A percentile compares a stretch with the other conserved stretches of the same genome.
These are phyloP conservation scores for Pichia deserticola DNA, from an alignment of 805 yeast genomes.

Conservation along the genomic window DNA sequence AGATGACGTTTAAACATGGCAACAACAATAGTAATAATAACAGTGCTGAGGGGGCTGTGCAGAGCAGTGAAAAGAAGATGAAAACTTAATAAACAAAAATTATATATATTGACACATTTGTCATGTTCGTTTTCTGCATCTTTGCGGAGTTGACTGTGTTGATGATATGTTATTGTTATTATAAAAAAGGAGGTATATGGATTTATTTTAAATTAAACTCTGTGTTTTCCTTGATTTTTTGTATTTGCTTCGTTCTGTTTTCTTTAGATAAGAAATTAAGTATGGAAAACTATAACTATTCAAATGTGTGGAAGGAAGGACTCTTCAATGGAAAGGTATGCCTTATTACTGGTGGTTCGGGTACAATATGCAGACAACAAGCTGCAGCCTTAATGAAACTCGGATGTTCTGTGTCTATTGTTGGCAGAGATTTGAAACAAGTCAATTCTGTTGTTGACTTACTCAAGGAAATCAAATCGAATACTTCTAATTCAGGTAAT, in stretches of 20 bases:
- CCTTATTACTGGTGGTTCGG: slow-evolving; percentile 94
- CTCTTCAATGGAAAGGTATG: slow-evolving; percentile 79
- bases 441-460: slow-evolving; percentile 71
- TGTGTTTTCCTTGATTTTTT: too few relatives aligned
- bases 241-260: too few relatives aligned
- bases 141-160: too few relatives aligned
- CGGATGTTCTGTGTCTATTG: slow-evolving; percentile 82
- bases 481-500: slow-evolving; percentile 25
- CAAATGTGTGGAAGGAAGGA: slow-evolving; percentile 41
- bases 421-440: slow-evolving; percentile 68
- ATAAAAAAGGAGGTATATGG: background rate
- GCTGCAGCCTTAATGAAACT: slow-evolving; percentile 73
- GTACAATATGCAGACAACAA: slow-evolving; percentile 89
- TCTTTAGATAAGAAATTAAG: too few relatives aligned
- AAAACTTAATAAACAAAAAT: too few relatives aligned
- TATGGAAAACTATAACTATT: slow-evolving; percentile 8
- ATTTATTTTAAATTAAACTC: too few relatives aligned
- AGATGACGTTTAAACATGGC: too few relatives aligned
- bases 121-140: too few relatives aligned
- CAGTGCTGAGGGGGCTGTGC: background rate
- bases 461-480: slow-evolving; percentile 40
- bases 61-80: background rate
- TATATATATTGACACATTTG: too few relatives aligned
- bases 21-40: background rate
- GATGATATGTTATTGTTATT: too few relatives aligned